Base-by-base conservation (phyloP, 2,329 filamentous ascomycete genomes). In the Ophiognomonia clavigignenti-juglandacearum region DNA sequence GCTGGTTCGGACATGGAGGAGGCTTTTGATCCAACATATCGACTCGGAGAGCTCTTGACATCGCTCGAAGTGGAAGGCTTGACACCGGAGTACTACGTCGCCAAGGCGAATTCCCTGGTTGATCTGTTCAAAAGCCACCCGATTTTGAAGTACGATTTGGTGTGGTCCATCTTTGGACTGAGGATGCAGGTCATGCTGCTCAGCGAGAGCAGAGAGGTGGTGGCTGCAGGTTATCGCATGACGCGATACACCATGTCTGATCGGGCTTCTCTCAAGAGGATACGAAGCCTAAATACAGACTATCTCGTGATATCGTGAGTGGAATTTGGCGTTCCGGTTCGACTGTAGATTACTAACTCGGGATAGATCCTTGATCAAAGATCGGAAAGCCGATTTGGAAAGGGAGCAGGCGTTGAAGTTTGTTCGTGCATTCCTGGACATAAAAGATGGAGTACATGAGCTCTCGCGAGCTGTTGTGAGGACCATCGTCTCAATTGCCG, bases 351-450 rank as follows among this genome's bases (percentile, higher is more conserved):
- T 22, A 24, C 53, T 56, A 32, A 59, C 22, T 10, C 20, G 18
- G 5, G 3, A 5, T 48, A 80, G 77, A 51, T 97, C 93, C 1
- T 72, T 98, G 27, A 89, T 95, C 54, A 97, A 97, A 63, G 93
- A 97, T 64, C 86, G 87, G 60, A 97, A 96, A 65, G 88, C 92
- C n/a, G 91, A 92, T 57, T 88, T 98, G 16, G 93, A 98, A 69
- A 81, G 95, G 45, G 93, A 98, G 65, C 93, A 98, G 67, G 93
- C 93, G 11, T 73, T 98, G 58, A 98, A 98, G 64, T 96, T 98
- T 63, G 85, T 97, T 22, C 82, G 93, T 50, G 88, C 91, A 9
- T 98, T 98, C 60, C 72, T 98, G 3, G 93, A 98, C 61, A 89
- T 97, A 54, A 96, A 96, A 61, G 88, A 90, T 53, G 93, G 93